Evolutionary conservation across 179 eudicot genomes (phyloP).

Genomic region (Silene noctiflora): DNA sequence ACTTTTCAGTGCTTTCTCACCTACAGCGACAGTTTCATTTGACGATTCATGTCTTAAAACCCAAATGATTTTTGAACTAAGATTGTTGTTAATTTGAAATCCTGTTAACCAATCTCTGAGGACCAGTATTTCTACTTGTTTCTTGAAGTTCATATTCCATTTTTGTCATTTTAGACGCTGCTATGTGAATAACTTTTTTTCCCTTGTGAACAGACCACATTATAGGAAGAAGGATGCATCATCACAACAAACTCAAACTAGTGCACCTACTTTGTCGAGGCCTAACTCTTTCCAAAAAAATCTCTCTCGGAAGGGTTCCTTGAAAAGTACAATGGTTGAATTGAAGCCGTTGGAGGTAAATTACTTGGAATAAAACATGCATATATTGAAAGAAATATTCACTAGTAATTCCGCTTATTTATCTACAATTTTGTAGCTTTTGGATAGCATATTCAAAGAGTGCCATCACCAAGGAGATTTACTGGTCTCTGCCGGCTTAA

Average conservation of each 20-base stretch:
- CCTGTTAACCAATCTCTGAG: neutral
- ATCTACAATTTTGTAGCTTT: conserved; percentile 39
- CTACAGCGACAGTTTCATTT: neutral
- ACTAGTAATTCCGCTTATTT: neutral
- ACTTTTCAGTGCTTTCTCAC: too few species aligned
- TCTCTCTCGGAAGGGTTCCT: conserved; percentile 49
- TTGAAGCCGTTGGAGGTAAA: conserved; percentile 77
- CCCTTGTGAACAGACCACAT: conserved; percentile 47
- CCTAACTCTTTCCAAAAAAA: conserved; percentile 46
- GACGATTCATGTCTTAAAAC: neutral
- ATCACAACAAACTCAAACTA: conserved; percentile 28
- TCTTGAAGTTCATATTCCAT: neutral
- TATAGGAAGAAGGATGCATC: conserved; percentile 47
- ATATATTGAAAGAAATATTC: neutral
- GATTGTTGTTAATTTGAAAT: neutral
- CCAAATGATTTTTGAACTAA: neutral
- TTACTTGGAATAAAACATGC: neutral
- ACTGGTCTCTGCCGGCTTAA: conserved; percentile 57
- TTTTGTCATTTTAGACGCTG: neutral
- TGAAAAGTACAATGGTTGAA: conserved; percentile 53
- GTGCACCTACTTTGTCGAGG: conserved; percentile 49
- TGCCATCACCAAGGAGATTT: conserved; percentile 57
- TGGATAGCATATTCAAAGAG: conserved; percentile 61
- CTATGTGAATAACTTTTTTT: neutral
- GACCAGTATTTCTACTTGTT: conserved; percentile 8